These are phyloP conservation scores for Cyberlindnera japonica DNA, from an alignment of 805 yeast species.

Conservation along the genomic window DNA sequence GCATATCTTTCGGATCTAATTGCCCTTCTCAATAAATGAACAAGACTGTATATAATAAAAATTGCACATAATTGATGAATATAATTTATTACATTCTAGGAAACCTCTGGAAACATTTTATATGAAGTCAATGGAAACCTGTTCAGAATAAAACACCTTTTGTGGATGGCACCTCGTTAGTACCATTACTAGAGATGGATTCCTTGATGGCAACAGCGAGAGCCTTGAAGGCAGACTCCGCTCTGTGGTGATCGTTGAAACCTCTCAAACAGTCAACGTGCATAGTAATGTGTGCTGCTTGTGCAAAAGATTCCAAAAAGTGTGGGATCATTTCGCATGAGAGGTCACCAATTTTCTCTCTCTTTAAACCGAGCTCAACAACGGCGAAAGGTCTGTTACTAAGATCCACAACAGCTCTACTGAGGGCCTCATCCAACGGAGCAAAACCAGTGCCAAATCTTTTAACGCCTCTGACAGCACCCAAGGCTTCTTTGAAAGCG, in stretches of 20 bases:
- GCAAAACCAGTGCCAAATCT: slow-evolving; percentile 93
- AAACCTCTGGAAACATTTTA: too few species aligned
- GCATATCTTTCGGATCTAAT: too few species aligned
- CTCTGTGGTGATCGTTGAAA: slow-evolving; percentile 91
- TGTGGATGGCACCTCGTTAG: slow-evolving; percentile 90
- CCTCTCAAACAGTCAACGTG: slow-evolving; percentile 96
- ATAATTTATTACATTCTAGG: too few species aligned
- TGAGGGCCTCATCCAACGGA: slow-evolving; percentile 93
- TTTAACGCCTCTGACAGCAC: slow-evolving; percentile 84
- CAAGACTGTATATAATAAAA: too few species aligned
- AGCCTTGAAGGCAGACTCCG: slow-evolving; percentile 96
- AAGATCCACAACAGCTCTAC: slow-evolving; percentile 93
- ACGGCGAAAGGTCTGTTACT: slow-evolving; percentile 93
- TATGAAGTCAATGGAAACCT: too few species aligned
- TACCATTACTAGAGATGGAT: slow-evolving; percentile 78
- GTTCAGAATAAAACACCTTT: slow-evolving; percentile 81
- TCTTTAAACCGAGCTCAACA: slow-evolving; percentile 79
- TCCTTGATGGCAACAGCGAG: slow-evolving; percentile 89
- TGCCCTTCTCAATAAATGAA: too few species aligned
- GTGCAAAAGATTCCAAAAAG: slow-evolving; percentile 90
- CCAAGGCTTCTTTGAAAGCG: slow-evolving; percentile 87
- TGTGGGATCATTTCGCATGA: slow-evolving; percentile 98
- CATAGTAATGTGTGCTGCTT: slow-evolving; percentile 82
- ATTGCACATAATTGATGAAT: too few species aligned
- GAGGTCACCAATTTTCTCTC: slow-evolving; percentile 91